A percentile compares a stretch with the other conserved stretches of the same genome.
These are phyloP conservation scores for Polytrichum formosum DNA, from an alignment of 225 moss, liverwort and hornwort species.

Conservation along the genomic window DNA sequence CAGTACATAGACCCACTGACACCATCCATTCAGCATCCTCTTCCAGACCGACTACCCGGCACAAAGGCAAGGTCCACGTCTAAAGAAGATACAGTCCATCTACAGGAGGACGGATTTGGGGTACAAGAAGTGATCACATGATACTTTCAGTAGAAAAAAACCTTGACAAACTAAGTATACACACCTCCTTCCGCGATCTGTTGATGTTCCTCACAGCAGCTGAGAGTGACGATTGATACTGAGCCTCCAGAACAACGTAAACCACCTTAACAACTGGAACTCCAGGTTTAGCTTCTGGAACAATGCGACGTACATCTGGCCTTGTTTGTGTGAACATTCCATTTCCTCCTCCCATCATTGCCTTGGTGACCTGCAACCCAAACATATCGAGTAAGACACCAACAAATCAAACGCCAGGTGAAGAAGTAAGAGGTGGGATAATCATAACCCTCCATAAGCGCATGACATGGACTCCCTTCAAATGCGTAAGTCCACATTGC, in stretches of 20 bases:
- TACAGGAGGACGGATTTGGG: too few species aligned
- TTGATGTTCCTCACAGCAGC: constrained; percentile 92
- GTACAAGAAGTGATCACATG: too few species aligned
- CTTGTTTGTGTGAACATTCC: constrained; percentile 91
- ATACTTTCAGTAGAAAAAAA: too few species aligned
- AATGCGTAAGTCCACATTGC: neutral
- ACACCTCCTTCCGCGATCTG: constrained; percentile 53
- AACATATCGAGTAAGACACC: neutral
- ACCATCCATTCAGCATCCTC: too few species aligned
- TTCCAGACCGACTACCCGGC: too few species aligned
- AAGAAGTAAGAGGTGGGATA: neutral
- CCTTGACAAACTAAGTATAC: too few species aligned
- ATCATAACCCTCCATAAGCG: neutral
- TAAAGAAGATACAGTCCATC: too few species aligned
- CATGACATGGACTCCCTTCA: neutral
- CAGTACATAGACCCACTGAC: too few species aligned
- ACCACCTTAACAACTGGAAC: constrained; percentile 92
- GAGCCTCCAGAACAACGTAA: constrained; percentile 94
- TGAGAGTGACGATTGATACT: constrained; percentile 89
- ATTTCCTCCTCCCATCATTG: constrained; percentile 63
- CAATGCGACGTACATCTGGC: constrained; percentile 95
- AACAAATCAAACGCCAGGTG: neutral
- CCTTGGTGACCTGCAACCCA: constrained; percentile 18
- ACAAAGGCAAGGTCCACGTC: too few species aligned
- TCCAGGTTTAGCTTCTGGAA: constrained; percentile 83